These are phyloP conservation scores for Yarrowia sp. DNA, from an alignment of 805 yeast genomes.

Conservation along the genomic window DNA sequence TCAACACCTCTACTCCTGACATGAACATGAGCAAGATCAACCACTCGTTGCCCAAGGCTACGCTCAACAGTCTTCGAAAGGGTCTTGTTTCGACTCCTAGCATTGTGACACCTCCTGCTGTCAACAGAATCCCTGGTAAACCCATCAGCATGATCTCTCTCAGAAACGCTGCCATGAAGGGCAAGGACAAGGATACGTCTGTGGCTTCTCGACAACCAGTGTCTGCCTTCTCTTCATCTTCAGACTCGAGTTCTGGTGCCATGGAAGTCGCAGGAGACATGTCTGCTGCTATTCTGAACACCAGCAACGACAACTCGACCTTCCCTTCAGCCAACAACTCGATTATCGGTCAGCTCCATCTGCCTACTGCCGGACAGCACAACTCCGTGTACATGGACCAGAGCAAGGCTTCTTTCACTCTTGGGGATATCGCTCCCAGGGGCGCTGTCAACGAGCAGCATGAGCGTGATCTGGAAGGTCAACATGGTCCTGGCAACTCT, in stretches of 20 bases:
- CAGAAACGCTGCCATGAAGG: background rate
- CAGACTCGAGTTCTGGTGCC: background rate
- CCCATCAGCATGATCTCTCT: background rate
- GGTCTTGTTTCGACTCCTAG: background rate
- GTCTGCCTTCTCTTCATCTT: constrained; percentile 3
- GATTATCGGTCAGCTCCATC: constrained; percentile 18
- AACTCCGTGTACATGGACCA: constrained; percentile 37
- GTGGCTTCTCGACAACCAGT: background rate
- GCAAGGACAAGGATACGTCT: background rate
- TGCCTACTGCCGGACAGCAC: constrained; percentile 23
- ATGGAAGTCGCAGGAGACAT: background rate
- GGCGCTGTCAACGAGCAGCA: background rate
- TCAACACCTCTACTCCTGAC: constrained; percentile 23
- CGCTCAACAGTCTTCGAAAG: constrained; percentile 10
- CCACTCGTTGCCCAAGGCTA: constrained; percentile 8
- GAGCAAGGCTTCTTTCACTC: constrained; percentile 14
- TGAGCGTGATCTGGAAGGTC: constrained; percentile 34
- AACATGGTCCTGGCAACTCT: constrained; percentile 33
- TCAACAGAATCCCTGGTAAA: background rate
- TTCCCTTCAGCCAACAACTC: constrained; percentile 18
- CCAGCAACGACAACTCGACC: background rate
- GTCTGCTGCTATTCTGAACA: background rate
- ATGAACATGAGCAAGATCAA: background rate
- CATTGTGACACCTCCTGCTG: background rate
- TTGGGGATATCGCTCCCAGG: constrained; percentile 1